Conservation (phyloP, 306 rosid genomes). For the Bauhinia variegata region DNA sequence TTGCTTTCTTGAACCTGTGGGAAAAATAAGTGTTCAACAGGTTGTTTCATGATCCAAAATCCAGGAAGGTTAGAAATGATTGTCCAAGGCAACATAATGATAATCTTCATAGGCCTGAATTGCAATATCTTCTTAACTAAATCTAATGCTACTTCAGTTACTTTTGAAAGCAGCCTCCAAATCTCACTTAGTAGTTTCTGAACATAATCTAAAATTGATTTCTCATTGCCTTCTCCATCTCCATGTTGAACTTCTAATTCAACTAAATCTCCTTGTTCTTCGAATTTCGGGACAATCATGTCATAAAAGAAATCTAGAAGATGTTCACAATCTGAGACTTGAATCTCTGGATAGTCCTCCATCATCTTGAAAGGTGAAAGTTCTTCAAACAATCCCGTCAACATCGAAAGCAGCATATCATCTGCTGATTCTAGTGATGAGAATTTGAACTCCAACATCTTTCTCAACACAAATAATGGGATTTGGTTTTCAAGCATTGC, state of each 20-base stretch:
- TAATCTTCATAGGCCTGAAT: conserved; percentile 54
- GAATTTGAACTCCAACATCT: conserved; percentile 61
- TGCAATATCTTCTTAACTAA: conserved; percentile 47
- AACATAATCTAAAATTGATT: conserved; percentile 11
- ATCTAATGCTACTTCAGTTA: conserved; percentile 38
- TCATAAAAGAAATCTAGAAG: conserved; percentile 71
- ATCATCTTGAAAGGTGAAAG: conserved; percentile 60
- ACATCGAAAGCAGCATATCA: conserved; percentile 53
- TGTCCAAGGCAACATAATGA: conserved; percentile 68
- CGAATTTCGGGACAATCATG: conserved; percentile 58
- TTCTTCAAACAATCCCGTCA: conserved; percentile 56
- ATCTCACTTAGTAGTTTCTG: conserved; percentile 32
- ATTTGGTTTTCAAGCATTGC: conserved; percentile 89
- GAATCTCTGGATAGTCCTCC: conserved; percentile 37
- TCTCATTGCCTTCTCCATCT: conserved; percentile 32
- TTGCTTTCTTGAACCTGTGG: conserved; percentile 25
- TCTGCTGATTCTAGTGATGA: conserved; percentile 52
- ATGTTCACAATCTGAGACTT: conserved; percentile 57
- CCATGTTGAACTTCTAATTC: conserved; percentile 28
- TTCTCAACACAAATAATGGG: conserved; percentile 75
- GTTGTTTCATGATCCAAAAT: conserved; percentile 44
- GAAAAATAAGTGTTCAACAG: conserved; percentile 41
- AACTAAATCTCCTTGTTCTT: conserved; percentile 35
- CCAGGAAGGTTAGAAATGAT: conserved; percentile 57
- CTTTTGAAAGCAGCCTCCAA: conserved; percentile 57